phyloP scores from a whole-genome alignment of 2,329 filamentous ascomycete species.

The Seiridium cupressi region DNA sequence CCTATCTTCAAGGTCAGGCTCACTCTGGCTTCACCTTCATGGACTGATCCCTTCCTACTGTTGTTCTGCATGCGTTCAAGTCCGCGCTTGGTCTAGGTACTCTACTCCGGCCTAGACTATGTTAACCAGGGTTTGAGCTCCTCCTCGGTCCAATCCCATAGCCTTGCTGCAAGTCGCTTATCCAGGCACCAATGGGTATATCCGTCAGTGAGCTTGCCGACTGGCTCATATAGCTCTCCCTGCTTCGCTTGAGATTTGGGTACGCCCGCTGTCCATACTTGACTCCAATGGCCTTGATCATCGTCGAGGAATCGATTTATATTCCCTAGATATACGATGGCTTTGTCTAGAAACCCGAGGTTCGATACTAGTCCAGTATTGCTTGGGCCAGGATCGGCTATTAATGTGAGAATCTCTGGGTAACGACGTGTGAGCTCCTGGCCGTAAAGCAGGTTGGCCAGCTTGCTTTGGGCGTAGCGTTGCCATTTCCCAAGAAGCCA shows the following conservation, averaged over 20 bases:
- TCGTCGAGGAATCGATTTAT: neutral
- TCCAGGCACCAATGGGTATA: conserved; percentile 16
- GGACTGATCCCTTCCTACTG: too few species aligned
- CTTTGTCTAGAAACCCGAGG: conserved; percentile 2
- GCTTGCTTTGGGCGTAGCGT: conserved; percentile 35
- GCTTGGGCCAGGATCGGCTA: conserved; percentile 40
- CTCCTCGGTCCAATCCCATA: conserved; percentile 30
- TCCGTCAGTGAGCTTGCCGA: conserved; percentile 18
- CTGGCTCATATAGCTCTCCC: conserved; percentile 30
- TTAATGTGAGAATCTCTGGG: conserved; percentile 30
- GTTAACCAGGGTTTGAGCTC: conserved; percentile 16
- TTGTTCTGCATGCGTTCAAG: neutral
- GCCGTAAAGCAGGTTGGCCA: conserved; percentile 42
- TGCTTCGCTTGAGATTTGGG: conserved; percentile 16
- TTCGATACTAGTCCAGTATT: conserved; percentile 27
- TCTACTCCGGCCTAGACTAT: neutral
- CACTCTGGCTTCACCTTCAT: neutral
- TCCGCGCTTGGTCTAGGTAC: neutral
- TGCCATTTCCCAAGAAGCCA: neutral
- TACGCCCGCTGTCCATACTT: conserved; percentile 35
- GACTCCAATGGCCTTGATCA: conserved; percentile 8
- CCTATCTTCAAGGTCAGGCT: too few species aligned
- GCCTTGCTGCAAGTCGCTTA: conserved; percentile 19
- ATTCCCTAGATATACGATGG: conserved; percentile 14
- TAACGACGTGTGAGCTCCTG: conserved; percentile 36